These are phyloP conservation scores for Neurospora sp. DNA, from an alignment of 495 filamentous ascomycete species.

Conservation along the genomic window DNA sequence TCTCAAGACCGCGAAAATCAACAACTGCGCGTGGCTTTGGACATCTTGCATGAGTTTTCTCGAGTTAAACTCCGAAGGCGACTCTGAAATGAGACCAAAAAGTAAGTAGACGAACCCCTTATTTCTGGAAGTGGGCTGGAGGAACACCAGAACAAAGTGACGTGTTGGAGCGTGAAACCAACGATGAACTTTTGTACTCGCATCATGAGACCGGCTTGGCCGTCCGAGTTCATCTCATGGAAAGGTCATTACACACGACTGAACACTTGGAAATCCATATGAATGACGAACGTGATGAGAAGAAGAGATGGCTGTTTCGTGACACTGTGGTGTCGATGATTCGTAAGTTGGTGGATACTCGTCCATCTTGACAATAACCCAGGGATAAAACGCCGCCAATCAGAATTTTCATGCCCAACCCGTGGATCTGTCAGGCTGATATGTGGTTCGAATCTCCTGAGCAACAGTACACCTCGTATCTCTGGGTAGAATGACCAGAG, in stretches of 20 bases:
- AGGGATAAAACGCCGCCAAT: neutral
- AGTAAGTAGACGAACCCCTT: neutral
- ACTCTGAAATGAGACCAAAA: neutral
- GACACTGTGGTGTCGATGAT: neutral
- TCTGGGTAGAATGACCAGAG: neutral
- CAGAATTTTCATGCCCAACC: neutral
- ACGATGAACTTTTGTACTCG: neutral
- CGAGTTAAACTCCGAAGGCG: neutral
- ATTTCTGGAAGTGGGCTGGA: neutral
- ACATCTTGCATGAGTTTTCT: neutral
- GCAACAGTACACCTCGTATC: neutral
- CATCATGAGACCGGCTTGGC: neutral
- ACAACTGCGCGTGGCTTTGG: neutral
- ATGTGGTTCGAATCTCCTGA: neutral
- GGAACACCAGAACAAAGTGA: neutral
- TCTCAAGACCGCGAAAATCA: neutral
- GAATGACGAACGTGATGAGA: neutral
- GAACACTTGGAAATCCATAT: neutral
- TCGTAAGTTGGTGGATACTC: neutral
- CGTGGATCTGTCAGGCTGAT: neutral
- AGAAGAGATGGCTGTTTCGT: neutral
- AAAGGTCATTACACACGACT: neutral
- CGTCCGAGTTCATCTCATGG: neutral
- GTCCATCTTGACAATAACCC: neutral
- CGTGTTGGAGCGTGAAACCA: neutral